A percentile compares a stretch with the other conserved stretches of the same genome.
Evolutionary conservation across 257 asterid genomes (phyloP).

Genomic region (Rauvolfia tetraphylla): DNA sequence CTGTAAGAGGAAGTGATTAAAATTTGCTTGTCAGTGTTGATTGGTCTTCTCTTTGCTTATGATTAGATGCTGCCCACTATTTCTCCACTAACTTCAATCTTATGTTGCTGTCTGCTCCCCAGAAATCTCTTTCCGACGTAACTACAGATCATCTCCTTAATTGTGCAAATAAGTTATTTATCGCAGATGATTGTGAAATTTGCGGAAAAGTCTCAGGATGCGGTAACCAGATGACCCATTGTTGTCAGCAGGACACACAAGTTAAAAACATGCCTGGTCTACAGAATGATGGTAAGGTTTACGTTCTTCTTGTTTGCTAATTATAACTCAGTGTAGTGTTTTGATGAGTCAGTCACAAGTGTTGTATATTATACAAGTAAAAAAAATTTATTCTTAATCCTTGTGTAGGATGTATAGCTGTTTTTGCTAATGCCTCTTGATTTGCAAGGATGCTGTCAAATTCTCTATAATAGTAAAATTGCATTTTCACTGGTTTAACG

Average conservation of each 20-base stretch:
- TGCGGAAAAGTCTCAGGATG: constrained; percentile 27
- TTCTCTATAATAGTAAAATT: neutral
- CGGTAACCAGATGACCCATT: constrained; percentile 3
- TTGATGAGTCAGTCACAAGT: neutral
- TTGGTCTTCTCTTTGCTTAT: neutral
- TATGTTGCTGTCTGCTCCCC: constrained; percentile 28
- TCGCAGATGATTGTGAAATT: constrained; percentile 24
- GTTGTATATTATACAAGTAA: neutral
- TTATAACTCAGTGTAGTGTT: neutral
- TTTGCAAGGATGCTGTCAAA: neutral
- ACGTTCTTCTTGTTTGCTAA: neutral
- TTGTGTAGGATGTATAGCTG: neutral
- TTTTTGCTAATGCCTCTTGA: neutral
- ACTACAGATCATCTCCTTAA: constrained; percentile 57
- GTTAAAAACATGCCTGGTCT: constrained; percentile 6
- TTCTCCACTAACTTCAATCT: constrained; percentile 3
- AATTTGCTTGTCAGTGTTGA: neutral
- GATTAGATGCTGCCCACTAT: neutral
- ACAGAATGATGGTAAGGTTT: constrained; percentile 20
- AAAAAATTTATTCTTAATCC: neutral
- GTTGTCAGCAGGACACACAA: constrained; percentile 2
- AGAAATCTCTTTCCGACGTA: constrained; percentile 44
- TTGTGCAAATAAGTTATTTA: constrained; percentile 48
- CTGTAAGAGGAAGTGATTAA: neutral
- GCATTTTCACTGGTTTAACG: neutral